A percentile compares a stretch with the other conserved stretches of the same genome.
Evolutionary conservation across 2,329 filamentous ascomycete species (phyloP).

Genomic region (Magnaporthiopsis rhizophila): DNA sequence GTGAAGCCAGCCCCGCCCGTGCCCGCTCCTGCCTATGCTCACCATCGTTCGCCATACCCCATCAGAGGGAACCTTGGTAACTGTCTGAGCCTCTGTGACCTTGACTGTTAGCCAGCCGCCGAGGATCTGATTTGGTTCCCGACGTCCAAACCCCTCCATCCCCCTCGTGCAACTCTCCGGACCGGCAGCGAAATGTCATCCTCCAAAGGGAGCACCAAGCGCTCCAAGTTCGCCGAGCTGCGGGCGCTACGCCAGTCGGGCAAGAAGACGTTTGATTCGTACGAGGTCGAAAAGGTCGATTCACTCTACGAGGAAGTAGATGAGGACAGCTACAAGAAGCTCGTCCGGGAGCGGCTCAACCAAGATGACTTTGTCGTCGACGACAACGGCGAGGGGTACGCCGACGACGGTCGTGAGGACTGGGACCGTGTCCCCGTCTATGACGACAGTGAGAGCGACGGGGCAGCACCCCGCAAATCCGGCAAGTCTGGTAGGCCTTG

Average conservation of each 20-base stretch:
- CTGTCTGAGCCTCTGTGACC: not conserved
- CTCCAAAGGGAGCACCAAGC: slow-evolving; percentile 32
- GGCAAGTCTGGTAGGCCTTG: slow-evolving; percentile 40
- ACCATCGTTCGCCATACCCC: not conserved
- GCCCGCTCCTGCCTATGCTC: not conserved
- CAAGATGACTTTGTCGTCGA: slow-evolving; percentile 98
- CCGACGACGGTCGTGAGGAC: slow-evolving; percentile 91
- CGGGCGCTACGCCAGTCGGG: slow-evolving; percentile 77
- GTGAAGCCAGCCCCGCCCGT: not conserved
- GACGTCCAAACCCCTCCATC: not conserved
- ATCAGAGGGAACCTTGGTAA: not conserved
- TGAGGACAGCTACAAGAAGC: slow-evolving; percentile 94
- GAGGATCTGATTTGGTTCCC: not conserved
- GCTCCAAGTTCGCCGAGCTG: slow-evolving; percentile 65
- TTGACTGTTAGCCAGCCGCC: not conserved
- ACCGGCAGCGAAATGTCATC: slow-evolving; percentile 19
- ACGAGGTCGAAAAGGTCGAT: slow-evolving; percentile 76
- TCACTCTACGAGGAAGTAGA: slow-evolving; percentile 94
- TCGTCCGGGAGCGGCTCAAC: slow-evolving; percentile 80
- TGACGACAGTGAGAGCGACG: slow-evolving; percentile 64
- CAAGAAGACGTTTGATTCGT: slow-evolving; percentile 83
- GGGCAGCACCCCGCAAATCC: slow-evolving; percentile 35
- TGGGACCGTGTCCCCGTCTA: slow-evolving; percentile 68
- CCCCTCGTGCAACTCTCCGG: not conserved
- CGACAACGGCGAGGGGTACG: slow-evolving; percentile 95